Conservation (phyloP, 2,329 filamentous ascomycete genomes). For the Hypomyces perniciosus region DNA sequence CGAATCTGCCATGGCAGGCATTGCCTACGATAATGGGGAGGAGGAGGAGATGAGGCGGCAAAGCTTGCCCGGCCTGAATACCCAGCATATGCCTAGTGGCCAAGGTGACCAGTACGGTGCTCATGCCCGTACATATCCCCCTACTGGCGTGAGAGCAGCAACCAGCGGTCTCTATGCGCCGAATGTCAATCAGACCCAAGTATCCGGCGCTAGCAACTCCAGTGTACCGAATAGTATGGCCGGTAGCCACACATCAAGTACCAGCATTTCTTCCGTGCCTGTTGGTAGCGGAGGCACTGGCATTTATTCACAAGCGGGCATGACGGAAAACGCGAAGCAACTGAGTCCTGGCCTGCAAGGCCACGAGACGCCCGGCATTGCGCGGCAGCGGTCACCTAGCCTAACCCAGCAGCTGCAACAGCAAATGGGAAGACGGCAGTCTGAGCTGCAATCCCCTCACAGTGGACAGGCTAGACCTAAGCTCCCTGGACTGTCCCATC, state of each 20-base stretch:
- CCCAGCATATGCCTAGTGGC: slow-evolving; percentile 56
- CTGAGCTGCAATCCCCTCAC: slow-evolving; percentile 51
- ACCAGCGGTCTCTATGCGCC: slow-evolving; percentile 57
- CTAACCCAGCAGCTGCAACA: slow-evolving; percentile 60
- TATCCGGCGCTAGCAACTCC: slow-evolving; percentile 47
- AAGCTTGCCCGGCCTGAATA: slow-evolving; percentile 70
- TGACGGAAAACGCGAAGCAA: slow-evolving; percentile 85
- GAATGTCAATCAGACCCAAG: slow-evolving; percentile 48
- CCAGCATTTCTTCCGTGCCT: slow-evolving; percentile 44
- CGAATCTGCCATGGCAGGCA: slow-evolving; percentile 51
- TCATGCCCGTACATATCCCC: slow-evolving; percentile 75
- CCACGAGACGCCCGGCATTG: slow-evolving; percentile 45
- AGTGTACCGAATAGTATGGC: slow-evolving; percentile 39
- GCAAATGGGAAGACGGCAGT: slow-evolving; percentile 48
- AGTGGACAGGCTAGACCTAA: slow-evolving; percentile 36
- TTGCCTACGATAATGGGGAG: slow-evolving; percentile 51
- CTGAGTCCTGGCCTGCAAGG: slow-evolving; percentile 59
- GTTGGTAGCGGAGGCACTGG: slow-evolving; percentile 43
- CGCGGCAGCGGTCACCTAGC: slow-evolving; percentile 60
- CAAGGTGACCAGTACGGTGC: slow-evolving; percentile 45
- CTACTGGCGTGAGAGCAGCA: slow-evolving; percentile 49
- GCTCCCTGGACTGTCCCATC: slow-evolving; percentile 31
- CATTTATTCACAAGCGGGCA: slow-evolving; percentile 64
- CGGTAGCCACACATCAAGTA: slow-evolving; percentile 41
- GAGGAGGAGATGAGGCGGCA: slow-evolving; percentile 59